Evolutionary conservation across 768 basidiomycete genomes (phyloP), one percentile per base, ranked within the genome.

Genomic region (Nidularia pulvinata): DNA sequence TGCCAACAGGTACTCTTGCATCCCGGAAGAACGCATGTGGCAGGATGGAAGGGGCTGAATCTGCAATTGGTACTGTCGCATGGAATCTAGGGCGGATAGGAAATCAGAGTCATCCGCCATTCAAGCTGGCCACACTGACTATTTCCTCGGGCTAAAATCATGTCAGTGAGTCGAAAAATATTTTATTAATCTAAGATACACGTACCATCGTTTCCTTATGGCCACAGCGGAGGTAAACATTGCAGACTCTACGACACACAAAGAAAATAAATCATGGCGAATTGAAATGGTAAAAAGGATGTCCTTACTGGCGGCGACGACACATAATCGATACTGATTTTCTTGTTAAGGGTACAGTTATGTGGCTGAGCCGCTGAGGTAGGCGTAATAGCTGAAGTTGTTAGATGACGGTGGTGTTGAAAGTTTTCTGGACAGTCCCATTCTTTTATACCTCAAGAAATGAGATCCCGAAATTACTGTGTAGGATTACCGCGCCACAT

Each of bases 31-130:
- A 54, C 62, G 50, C 83, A 84, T 35, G 60, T 64, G 1, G 53
- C 53, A 0, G 80, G 79, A 56, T 85, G 84, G 50, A 65, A 70
- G 0, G 82, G 74, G 49, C 83, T 85, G 60, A 85, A 84, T 53
- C 69, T 81, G 67, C 85, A 86, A 45, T 67, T 69, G 33, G 57
- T 55, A 52, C 64, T 70, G 9, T 75, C 69, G 64, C 43, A 44
- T 47, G 42, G 39, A 52, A 52, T 52, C 51, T 52, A 35, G 33
- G 34, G 33, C 13, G 33, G 11, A 49, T 46, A 22, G 11, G 10
- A n/a, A 10, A 30, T 9, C 22, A 11, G 39, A 42, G 39, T 11
- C 16, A 16, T 42, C 16, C 11, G 39, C 11, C 46, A 46, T 46
- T 11, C 22, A 11, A 10, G n/a, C 19, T 33, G n/a, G 32, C 11